Evolutionary conservation across 179 eudicot species (phyloP), one percentile per base, ranked within the genome.

Genomic region (Beta macrorhiza): DNA sequence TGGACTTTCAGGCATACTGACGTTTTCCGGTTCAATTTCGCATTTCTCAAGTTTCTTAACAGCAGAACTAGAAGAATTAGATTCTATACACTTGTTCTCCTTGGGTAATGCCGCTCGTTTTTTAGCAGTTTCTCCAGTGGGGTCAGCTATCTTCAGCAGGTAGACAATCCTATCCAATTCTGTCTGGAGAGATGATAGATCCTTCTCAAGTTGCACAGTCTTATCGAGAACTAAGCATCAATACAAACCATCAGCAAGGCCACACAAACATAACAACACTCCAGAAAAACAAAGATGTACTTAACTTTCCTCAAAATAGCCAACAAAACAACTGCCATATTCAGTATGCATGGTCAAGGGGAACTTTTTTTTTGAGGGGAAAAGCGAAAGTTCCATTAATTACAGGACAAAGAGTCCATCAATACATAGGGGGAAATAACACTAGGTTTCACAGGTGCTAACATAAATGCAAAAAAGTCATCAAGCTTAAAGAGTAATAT

Each of bases 81-180:
- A 25, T 29, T 79, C 84, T 57, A 77, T 76, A 44, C 84, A 82
- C 71, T 85, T 86, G 44, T 74, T 84, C 78, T 85, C 89, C 72
- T 86, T 84, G 65, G 80, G 81, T 72, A 75, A 53, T 16, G 83
- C 75, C 79, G 84, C 92, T 82, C 99, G 88, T 79, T 91, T 92
- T 84, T 82, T 92, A 49, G 91, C 87, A 82, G 93, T 91, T 87
- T 92, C 99, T 84, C 98, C 99, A 0, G 89, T 83, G 57, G 99
- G 99, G 72, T 96, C 99, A 16, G 98, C 99, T 79, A 94, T 87
- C 84, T 87, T 94, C 82, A 96, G 89, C 93, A 96, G 87, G 91
- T 92, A 96, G 11, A 88, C 87, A 69, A 96, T 78, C 90, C 97
- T 87, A 82, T 94, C 95, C 87, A 96, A 79, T 87, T 96, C 92